These are phyloP conservation scores for Debaryomyces sp. DNA, from an alignment of 1,139 yeast genomes.

Conservation along the genomic window DNA sequence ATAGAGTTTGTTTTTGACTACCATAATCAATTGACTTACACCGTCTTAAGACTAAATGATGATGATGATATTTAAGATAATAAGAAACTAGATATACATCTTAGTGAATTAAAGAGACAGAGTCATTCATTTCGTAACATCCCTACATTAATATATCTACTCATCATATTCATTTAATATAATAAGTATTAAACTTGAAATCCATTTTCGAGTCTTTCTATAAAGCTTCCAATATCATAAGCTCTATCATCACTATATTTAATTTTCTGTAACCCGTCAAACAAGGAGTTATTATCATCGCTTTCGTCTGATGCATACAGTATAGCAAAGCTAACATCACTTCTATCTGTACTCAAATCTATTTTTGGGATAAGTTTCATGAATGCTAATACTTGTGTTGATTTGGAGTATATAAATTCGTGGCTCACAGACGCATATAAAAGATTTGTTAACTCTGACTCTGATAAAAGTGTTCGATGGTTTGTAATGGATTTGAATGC, in stretches of 20 bases:
- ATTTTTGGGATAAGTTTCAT: constrained; percentile 13
- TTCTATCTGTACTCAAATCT: constrained; percentile 10
- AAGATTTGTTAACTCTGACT: constrained; percentile 10
- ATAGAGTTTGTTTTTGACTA: too few species aligned
- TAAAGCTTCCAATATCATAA: constrained; percentile 29
- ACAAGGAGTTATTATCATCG: constrained; percentile 23
- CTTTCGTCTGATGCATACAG: constrained; percentile 18
- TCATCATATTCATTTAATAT: not conserved
- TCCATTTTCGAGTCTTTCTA: constrained; percentile 27
- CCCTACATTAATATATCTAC: too few species aligned
- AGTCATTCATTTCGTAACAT: too few species aligned
- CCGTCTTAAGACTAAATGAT: too few species aligned
- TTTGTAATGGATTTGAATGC: not conserved
- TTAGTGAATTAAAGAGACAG: too few species aligned
- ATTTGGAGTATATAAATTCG: not conserved
- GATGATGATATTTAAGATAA: too few species aligned
- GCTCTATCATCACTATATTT: constrained; percentile 26
- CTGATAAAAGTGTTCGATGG: constrained; percentile 4
- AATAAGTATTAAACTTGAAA: constrained; percentile 16
- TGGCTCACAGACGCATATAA: not conserved
- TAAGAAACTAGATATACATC: too few species aligned
- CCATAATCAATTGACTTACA: too few species aligned
- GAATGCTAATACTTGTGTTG: constrained; percentile 2
- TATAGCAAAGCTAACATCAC: constrained; percentile 15
- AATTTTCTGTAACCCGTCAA: constrained; percentile 27